Conservation (phyloP, 1,139 yeast genomes). For the Trichomonascaceae sp. region DNA sequence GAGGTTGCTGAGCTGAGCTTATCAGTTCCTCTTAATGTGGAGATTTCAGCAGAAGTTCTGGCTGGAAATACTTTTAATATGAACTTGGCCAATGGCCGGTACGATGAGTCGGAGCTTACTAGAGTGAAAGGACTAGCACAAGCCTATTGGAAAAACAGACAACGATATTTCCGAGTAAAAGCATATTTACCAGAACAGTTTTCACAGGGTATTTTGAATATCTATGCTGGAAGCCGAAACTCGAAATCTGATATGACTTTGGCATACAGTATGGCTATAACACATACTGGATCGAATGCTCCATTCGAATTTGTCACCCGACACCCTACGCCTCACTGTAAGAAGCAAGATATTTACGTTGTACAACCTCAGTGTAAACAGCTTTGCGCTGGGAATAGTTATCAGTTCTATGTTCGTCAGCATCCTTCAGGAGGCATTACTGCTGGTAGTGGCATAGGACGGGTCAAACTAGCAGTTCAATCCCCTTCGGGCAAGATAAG, state of each 20-base stretch:
- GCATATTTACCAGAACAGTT: slow-evolving; percentile 69
- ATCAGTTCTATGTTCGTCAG: slow-evolving; percentile 58
- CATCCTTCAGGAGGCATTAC: slow-evolving; percentile 57
- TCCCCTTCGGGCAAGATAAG: slow-evolving; percentile 78
- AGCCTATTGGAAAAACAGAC: slow-evolving; percentile 59
- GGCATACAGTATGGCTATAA: slow-evolving; percentile 70
- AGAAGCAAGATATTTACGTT: slow-evolving; percentile 70
- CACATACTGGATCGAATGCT: slow-evolving; percentile 61
- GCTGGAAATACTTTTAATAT: slow-evolving; percentile 24
- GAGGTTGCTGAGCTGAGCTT: slow-evolving; percentile 78
- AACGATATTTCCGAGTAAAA: slow-evolving; percentile 68
- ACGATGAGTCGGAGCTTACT: slow-evolving; percentile 15
- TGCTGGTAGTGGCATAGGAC: slow-evolving; percentile 35
- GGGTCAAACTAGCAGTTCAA: slow-evolving; percentile 62
- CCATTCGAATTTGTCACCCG: slow-evolving; percentile 63
- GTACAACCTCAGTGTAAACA: slow-evolving; percentile 75
- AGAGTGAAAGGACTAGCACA: slow-evolving; percentile 62
- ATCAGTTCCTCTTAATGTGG: slow-evolving; percentile 63
- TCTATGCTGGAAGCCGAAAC: slow-evolving; percentile 69
- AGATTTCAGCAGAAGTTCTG: slow-evolving; percentile 50
- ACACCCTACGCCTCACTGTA: slow-evolving; percentile 64
- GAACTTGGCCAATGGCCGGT: slow-evolving; percentile 7
- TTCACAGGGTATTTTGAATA: slow-evolving; percentile 64
- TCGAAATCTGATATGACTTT: slow-evolving; percentile 53
- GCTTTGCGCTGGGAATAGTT: slow-evolving; percentile 51